These are phyloP conservation scores for Glonium stellatum DNA, from an alignment of 495 filamentous ascomycete species.

Conservation along the genomic window DNA sequence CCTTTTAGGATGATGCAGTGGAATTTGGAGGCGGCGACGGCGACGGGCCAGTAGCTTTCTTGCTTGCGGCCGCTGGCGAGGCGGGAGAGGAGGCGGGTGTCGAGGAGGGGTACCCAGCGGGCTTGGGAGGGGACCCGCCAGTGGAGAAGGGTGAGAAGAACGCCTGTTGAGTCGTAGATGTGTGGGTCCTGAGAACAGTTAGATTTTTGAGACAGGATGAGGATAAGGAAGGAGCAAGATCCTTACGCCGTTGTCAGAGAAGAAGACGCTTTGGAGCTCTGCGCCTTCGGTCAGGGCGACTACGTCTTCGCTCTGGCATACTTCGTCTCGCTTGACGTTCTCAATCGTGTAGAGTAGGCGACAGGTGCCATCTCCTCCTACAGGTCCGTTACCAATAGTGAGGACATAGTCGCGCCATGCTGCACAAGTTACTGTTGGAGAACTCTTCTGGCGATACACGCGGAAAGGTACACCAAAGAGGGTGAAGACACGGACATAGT, in stretches of 20 bases:
- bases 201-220: neutral
- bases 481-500: conserved; percentile 88
- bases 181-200: conserved; percentile 67
- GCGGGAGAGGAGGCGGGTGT: conserved; percentile 76
- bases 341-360: conserved; percentile 80
- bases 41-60: conserved; percentile 92
- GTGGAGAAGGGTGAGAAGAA: conserved; percentile 77
- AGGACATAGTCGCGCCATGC: conserved; percentile 91
- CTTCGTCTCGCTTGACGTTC: conserved; percentile 87
- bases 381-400: conserved; percentile 84
- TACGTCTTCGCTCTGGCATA: conserved; percentile 84
- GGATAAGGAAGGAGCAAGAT: conserved; percentile 1
- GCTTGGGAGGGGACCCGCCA: conserved; percentile 83
- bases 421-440: conserved; percentile 81
- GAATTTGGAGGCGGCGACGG: conserved; percentile 84
- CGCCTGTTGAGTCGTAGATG: conserved; percentile 86
- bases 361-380: conserved; percentile 67
- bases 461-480: conserved; percentile 84
- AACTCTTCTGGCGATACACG: conserved; percentile 83
- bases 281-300: conserved; percentile 71
- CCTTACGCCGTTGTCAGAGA: conserved; percentile 64
- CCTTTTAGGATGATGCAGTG: conserved; percentile 99
- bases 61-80: conserved; percentile 74
- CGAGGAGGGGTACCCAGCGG: conserved; percentile 83
- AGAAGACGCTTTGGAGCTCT: conserved; percentile 75